phyloP scores from a whole-genome alignment of 805 yeast genomes.

The Saccharomycopsis fodiens region DNA sequence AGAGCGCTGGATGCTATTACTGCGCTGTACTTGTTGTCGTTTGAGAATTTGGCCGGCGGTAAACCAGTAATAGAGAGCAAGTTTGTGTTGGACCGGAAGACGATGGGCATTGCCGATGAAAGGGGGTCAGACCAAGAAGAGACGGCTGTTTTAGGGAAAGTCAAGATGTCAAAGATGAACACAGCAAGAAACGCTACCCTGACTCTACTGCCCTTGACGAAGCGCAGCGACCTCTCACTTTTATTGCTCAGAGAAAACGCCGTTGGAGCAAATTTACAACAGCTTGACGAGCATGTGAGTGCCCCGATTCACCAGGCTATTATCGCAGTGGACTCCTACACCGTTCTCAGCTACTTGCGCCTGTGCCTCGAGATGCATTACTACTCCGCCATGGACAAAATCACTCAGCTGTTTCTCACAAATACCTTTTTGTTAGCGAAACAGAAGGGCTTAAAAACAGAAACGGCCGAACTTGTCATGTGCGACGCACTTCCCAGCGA shows the following conservation, averaged over 20 bases:
- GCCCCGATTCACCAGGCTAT: neutral
- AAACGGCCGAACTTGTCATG: neutral
- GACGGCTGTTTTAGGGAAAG: neutral
- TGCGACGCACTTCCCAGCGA: slow-evolving; percentile 1
- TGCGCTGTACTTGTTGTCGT: neutral
- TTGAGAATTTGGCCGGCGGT: neutral
- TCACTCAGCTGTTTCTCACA: neutral
- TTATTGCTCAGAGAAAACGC: neutral
- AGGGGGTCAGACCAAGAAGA: neutral
- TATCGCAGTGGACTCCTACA: neutral
- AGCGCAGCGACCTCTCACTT: neutral
- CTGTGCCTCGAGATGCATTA: neutral
- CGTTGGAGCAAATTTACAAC: neutral
- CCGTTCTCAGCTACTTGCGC: neutral
- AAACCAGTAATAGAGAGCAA: neutral
- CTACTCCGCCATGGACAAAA: neutral
- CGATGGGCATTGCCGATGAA: neutral
- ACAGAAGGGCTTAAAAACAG: too few relatives aligned
- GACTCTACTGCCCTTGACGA: too few relatives aligned
- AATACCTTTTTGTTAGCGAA: neutral
- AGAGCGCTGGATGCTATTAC: neutral
- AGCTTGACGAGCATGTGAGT: neutral
- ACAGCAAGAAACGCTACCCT: neutral
- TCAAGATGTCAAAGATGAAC: neutral
- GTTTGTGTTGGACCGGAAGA: neutral